phyloP scores from a whole-genome alignment of 2,329 filamentous ascomycete species.

The Aspergillus thermomutatus region DNA sequence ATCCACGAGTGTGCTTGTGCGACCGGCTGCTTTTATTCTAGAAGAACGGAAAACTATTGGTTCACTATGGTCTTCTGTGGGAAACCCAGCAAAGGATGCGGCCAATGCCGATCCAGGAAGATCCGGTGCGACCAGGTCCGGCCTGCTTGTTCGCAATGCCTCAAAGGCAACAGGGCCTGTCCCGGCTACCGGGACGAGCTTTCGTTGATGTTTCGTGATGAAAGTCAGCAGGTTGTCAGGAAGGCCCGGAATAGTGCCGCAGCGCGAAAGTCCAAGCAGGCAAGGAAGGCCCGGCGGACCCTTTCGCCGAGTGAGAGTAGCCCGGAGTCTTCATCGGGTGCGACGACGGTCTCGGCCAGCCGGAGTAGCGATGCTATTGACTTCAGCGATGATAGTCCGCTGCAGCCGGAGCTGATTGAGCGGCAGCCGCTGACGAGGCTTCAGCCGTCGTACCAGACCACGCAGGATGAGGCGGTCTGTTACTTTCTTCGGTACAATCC shows the following conservation, averaged over 20 bases:
- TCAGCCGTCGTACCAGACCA: constrained; percentile 24
- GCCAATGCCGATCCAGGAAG: constrained; percentile 42
- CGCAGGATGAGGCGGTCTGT: constrained; percentile 31
- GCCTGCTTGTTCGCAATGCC: constrained; percentile 62
- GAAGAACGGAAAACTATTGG: not conserved
- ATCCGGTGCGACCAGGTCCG: constrained; percentile 57
- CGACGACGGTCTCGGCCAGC: not conserved
- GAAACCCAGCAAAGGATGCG: constrained; percentile 45
- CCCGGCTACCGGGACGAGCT: constrained; percentile 64
- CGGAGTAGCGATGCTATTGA: constrained; percentile 16
- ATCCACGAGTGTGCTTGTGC: not conserved
- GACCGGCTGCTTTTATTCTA: not conserved
- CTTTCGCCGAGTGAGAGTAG: not conserved
- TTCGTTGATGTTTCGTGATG: constrained; percentile 64
- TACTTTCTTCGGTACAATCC: constrained; percentile 37
- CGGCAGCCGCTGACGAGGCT: constrained; percentile 15
- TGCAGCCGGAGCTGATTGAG: constrained; percentile 13
- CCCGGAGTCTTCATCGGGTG: not conserved
- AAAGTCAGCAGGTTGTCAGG: constrained; percentile 60
- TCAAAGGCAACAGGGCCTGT: constrained; percentile 58
- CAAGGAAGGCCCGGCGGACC: constrained; percentile 6
- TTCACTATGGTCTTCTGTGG: constrained; percentile 43
- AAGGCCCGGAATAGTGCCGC: constrained; percentile 50
- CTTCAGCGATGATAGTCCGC: constrained; percentile 18
- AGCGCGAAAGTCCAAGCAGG: constrained; percentile 16